A percentile compares a stretch with the other conserved stretches of the same genome.
phyloP scores from a whole-genome alignment of 2,329 filamentous ascomycete genomes.

The Alternaria incomplexa region DNA sequence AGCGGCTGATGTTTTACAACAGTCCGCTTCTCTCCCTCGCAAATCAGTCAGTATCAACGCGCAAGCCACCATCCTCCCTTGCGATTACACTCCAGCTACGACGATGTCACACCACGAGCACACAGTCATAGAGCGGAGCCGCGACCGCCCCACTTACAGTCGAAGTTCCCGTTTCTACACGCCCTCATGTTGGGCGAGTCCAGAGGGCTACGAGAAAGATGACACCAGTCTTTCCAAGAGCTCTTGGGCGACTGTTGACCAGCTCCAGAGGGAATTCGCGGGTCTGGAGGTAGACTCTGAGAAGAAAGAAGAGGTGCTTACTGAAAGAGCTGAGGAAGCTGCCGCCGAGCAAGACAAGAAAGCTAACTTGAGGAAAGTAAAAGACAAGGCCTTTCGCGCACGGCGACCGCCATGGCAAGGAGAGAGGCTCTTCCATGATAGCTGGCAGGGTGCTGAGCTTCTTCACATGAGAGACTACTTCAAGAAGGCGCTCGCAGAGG shows the following conservation, averaged over 20 bases:
- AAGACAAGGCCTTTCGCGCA: neutral
- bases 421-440: neutral
- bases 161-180: slow-evolving; percentile 1
- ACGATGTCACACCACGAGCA: slow-evolving; percentile 12
- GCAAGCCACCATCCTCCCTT: neutral
- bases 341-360: neutral
- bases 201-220: slow-evolving; percentile 13
- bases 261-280: neutral
- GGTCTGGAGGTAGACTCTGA: neutral
- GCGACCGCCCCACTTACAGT: neutral
- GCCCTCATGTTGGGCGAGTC: slow-evolving; percentile 13
- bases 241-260: neutral
- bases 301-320: neutral
- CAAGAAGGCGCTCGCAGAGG: neutral
- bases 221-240: slow-evolving; percentile 13
- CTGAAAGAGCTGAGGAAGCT: neutral
- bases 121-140: neutral
- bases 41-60: neutral
- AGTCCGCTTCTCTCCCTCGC: neutral
- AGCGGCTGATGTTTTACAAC: neutral
- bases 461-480: neutral
- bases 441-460: neutral
- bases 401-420: neutral
- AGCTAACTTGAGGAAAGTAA: neutral
- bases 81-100: neutral